phyloP scores from a whole-genome alignment of 2,329 filamentous ascomycete species.

The Hirsutella rhossiliensis region DNA sequence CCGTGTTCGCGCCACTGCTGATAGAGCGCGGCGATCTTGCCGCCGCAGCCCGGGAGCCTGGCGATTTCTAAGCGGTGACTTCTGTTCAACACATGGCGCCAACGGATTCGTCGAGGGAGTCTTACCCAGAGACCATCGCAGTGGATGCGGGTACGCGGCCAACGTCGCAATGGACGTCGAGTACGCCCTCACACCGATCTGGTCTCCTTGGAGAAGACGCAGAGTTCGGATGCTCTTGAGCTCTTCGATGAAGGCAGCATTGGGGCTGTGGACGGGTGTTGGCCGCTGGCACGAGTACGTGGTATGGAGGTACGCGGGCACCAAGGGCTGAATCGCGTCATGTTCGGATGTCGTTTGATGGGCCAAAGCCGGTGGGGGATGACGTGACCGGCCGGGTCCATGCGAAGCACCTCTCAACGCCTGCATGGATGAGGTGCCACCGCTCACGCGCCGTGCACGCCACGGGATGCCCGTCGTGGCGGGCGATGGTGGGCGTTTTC shows the following conservation, averaged over 20 bases:
- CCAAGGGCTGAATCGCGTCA: conserved; percentile 49
- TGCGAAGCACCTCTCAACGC: no score
- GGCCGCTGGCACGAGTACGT: conserved; percentile 71
- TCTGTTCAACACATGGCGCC: not conserved
- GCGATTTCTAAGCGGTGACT: conserved; percentile 27
- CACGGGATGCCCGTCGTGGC: not conserved
- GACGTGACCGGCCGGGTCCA: not conserved
- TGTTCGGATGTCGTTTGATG: conserved; percentile 70
- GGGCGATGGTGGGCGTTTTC: not conserved
- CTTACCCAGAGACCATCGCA: conserved; percentile 30
- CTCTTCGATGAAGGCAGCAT: conserved; percentile 60
- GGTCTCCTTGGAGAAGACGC: conserved; percentile 59
- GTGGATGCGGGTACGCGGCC: conserved; percentile 59
- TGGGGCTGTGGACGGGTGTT: conserved; percentile 58
- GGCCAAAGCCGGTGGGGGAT: conserved; percentile 30
- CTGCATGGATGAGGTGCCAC: no score
- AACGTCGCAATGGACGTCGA: conserved; percentile 75
- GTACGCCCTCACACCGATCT: conserved; percentile 75
- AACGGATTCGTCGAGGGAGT: not conserved
- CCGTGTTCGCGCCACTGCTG: conserved; percentile 57
- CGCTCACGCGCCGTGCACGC: not conserved
- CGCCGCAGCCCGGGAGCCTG: conserved; percentile 65
- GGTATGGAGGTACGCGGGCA: conserved; percentile 53
- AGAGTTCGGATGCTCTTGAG: conserved; percentile 63
- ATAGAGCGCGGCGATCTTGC: conserved; percentile 68